These are phyloP conservation scores for Rubia yunnanensis DNA, from an alignment of 257 asterid species.

Conservation along the genomic window DNA sequence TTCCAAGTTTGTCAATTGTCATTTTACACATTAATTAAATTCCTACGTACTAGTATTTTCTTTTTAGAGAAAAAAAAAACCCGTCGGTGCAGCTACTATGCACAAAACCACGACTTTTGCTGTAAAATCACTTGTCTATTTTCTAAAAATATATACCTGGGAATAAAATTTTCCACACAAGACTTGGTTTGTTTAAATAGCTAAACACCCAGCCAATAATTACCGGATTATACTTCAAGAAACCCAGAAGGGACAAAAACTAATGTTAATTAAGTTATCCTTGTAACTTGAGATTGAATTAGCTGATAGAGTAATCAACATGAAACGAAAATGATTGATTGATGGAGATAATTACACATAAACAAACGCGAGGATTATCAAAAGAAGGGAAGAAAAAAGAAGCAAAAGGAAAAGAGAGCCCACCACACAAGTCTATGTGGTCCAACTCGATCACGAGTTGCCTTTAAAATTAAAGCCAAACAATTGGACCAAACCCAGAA, in stretches of 20 bases:
- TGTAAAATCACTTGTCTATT: too few species aligned
- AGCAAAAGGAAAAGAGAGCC: too few species aligned
- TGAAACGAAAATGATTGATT: neutral
- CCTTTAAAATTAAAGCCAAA: too few species aligned
- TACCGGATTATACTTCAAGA: neutral
- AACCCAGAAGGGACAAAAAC: neutral
- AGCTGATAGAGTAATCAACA: neutral
- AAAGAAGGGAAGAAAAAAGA: too few species aligned
- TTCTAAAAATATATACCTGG: too few species aligned
- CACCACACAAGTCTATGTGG: neutral
- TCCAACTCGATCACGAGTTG: neutral
- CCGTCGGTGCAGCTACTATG: neutral
- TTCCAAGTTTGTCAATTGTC: constrained; percentile 1
- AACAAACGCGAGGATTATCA: too few species aligned
- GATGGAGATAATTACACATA: neutral
- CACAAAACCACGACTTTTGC: neutral
- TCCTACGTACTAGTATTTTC: neutral
- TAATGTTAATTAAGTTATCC: neutral
- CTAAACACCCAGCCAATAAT: neutral
- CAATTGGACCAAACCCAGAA: too few species aligned
- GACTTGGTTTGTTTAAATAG: neutral
- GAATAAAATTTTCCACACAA: too few species aligned
- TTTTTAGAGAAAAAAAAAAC: too few species aligned
- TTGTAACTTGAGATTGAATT: neutral
- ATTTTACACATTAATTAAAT: neutral